Percentiles rank a stretch among this genome's conserved stretches.
These are phyloP conservation scores for Decorospora gaudefroyi DNA, from an alignment of 2,329 filamentous ascomycete genomes.

Conservation along the genomic window DNA sequence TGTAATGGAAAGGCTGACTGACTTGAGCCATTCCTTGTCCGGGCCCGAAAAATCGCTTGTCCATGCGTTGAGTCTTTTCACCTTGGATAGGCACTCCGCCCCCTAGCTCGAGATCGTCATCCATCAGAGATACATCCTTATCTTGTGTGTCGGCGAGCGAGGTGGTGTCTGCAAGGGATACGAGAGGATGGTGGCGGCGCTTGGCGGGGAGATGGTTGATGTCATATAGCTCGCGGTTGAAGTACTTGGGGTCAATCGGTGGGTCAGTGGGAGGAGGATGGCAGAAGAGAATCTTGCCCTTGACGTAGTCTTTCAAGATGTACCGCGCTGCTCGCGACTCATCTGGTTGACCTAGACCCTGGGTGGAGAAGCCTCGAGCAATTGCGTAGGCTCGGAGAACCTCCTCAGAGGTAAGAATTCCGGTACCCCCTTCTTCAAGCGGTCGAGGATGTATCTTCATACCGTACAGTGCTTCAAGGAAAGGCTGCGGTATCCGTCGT, in stretches of 20 bases:
- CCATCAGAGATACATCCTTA: constrained; percentile 50
- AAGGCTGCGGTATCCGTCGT: constrained; percentile 80
- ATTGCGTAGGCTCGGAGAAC: constrained; percentile 82
- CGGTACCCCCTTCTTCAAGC: constrained; percentile 89
- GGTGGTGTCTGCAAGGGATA: constrained; percentile 50
- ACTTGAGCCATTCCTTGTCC: constrained; percentile 66
- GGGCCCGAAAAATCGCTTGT: constrained; percentile 85
- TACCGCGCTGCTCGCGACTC: constrained; percentile 88
- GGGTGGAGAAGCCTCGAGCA: constrained; percentile 87
- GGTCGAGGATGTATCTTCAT: constrained; percentile 83
- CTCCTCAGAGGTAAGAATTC: constrained; percentile 81
- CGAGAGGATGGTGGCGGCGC: constrained; percentile 66
- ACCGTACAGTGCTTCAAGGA: constrained; percentile 91
- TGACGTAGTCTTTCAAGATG: constrained; percentile 96
- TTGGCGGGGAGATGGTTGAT: constrained; percentile 79
- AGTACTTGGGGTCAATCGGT: constrained; percentile 69
- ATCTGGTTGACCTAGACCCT: constrained; percentile 87
- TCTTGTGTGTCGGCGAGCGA: constrained; percentile 35
- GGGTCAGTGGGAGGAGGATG: constrained; percentile 76
- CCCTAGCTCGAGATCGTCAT: constrained; percentile 56
- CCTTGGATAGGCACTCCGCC: constrained; percentile 56
- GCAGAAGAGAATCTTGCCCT: constrained; percentile 90
- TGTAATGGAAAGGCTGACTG: constrained; percentile 82
- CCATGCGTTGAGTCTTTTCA: constrained; percentile 74
- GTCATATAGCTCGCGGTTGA: constrained; percentile 91